Conservation (phyloP, 805 yeast genomes). For the Blastobotrys parvus region DNA sequence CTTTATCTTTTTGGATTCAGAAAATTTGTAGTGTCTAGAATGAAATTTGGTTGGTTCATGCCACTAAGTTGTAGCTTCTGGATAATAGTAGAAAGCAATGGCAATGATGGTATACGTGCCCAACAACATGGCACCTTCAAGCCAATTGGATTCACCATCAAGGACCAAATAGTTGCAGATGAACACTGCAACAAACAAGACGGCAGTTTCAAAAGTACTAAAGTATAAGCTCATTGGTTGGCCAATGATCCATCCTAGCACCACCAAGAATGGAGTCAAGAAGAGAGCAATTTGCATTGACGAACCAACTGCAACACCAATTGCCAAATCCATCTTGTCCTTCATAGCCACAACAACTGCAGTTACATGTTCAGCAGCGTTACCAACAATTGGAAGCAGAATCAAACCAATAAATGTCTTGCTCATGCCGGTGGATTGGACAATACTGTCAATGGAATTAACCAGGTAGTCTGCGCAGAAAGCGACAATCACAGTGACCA, state of each 20-base stretch:
- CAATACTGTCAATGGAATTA: conserved; percentile 86
- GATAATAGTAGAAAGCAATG: conserved; percentile 82
- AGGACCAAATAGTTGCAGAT: conserved; percentile 77
- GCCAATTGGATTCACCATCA: conserved; percentile 95
- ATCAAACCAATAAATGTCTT: conserved; percentile 93
- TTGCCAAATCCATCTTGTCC: conserved; percentile 94
- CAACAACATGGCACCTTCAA: conserved; percentile 89
- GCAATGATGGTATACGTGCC: conserved; percentile 84
- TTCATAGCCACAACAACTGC: conserved; percentile 91
- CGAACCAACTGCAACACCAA: conserved; percentile 95
- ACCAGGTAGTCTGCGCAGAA: conserved; percentile 90
- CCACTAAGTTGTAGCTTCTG: conserved; percentile 33
- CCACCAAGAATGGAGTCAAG: conserved; percentile 91
- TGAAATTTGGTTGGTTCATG: background rate
- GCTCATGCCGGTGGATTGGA: conserved; percentile 73
- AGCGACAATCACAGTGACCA: conserved; percentile 73
- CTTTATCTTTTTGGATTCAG: no score
- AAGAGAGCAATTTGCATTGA: conserved; percentile 92
- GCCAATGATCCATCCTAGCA: conserved; percentile 86
- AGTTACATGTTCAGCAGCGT: conserved; percentile 98
- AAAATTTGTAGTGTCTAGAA: no score
- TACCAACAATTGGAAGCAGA: conserved; percentile 93
- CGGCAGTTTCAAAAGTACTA: conserved; percentile 89
- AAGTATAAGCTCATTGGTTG: conserved; percentile 91
- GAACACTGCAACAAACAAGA: conserved; percentile 81